A percentile compares a stretch with the other conserved stretches of the same genome.
Conservation (phyloP, 1,139 yeast genomes). For the Suhomyces yuchorum region DNA sequence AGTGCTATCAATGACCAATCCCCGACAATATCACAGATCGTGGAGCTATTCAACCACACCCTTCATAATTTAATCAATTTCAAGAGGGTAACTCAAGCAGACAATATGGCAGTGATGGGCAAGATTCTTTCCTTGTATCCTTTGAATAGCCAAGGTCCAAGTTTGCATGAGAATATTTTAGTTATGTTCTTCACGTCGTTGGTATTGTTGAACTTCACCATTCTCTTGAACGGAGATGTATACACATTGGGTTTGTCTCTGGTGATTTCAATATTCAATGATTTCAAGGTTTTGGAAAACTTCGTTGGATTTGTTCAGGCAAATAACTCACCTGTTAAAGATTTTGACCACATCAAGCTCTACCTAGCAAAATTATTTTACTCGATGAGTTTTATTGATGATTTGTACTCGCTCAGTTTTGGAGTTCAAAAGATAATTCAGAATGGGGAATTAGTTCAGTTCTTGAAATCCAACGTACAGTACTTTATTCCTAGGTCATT, state of each 20-base stretch:
- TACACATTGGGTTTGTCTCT: constrained; percentile 58
- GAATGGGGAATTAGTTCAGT: constrained; percentile 19
- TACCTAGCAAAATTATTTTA: constrained; percentile 54
- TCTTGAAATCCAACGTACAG: constrained; percentile 20
- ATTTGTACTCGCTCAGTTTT: constrained; percentile 55
- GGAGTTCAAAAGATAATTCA: constrained; percentile 51
- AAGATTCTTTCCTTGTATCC: constrained; percentile 50
- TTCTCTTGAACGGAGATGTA: constrained; percentile 58
- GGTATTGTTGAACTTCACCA: constrained; percentile 55
- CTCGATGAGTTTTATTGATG: constrained; percentile 53
- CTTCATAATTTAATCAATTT: constrained; percentile 49
- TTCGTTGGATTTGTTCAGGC: constrained; percentile 25
- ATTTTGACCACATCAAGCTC: constrained; percentile 41
- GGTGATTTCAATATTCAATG: constrained; percentile 59
- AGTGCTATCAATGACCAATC: constrained; percentile 6
- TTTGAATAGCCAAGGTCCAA: constrained; percentile 25
- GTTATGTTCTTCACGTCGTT: constrained; percentile 48
- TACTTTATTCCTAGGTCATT: constrained; percentile 16
- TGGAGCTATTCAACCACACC: constrained; percentile 54
- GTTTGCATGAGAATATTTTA: constrained; percentile 34
- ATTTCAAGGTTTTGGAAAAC: constrained; percentile 52
- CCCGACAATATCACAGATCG: constrained; percentile 24
- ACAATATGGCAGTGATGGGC: constrained; percentile 41
- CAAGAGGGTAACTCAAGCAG: constrained; percentile 33
- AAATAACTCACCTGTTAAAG: constrained; percentile 14